Base-by-base conservation (phyloP, 768 basidiomycete species). In the Gautieria morchelliformis region DNA sequence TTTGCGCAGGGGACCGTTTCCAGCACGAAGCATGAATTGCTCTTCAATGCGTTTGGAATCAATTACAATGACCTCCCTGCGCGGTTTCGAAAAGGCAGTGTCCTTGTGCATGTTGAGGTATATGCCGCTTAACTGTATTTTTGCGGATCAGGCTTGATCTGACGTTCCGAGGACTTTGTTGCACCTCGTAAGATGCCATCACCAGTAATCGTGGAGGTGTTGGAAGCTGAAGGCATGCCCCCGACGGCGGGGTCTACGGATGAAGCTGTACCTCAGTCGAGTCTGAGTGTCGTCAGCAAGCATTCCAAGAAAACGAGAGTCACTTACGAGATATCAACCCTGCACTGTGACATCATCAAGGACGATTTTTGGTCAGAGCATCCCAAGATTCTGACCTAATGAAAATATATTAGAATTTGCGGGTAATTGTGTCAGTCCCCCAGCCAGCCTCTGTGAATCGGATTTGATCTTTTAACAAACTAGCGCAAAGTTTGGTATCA, bases 11-110 rank as follows among this genome's bases (percentile, higher is more conserved):
- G 93, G 1, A 96, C 93, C 0, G 75, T 89, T 32, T 89, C 96
- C 8, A 82, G 83, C 54, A 81, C 88, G 60, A 99, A 99, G 72
- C 81, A 99, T 61, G 95, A 98, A 69, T 85, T 97, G 4, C 75
- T 99, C 2, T 94, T 85, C 72, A 75, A 79, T 12, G 78, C 77
- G 14, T 98, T 93, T 64, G 75, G 78, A 4, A 82, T 95, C 63
- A 98, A 98, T 68, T 99, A 98, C 67, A 95, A 89, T 61, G 71
- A 77, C 6, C 67, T 94, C 5, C 76, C 85, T 9, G 74, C 77
- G 1, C 76, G 85, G 58, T 95, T 79, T 65, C 75, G 88, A 52
- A 95, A 94, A 67, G 96, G 96, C 11, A 93, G 87, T 62, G 76
- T 91, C 2, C 67, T 97, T 11, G 78, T 92, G 47, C 81, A 92